These are phyloP conservation scores for Tirmania nivea DNA, from an alignment of 495 filamentous ascomycete genomes.

Conservation along the genomic window DNA sequence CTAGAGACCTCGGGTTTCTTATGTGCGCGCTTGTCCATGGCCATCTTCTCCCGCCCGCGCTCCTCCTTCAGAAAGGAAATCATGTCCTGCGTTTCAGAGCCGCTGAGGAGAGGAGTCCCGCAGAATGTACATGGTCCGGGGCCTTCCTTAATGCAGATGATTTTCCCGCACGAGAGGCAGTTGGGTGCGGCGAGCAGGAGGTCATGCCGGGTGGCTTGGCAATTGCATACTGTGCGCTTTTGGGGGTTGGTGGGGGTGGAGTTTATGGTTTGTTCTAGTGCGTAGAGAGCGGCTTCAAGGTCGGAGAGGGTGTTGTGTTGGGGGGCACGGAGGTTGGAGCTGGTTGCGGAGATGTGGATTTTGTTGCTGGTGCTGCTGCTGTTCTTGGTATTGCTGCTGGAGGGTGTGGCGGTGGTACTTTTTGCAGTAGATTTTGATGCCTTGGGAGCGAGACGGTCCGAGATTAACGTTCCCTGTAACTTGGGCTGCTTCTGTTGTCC, in stretches of 20 bases:
- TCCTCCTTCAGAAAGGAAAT: conserved; percentile 70
- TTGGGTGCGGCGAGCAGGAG: conserved; percentile 74
- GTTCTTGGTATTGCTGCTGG: no score
- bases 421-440: conserved; percentile 22
- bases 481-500: conserved; percentile 38
- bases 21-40: conserved; percentile 46
- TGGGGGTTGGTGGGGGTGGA: conserved; percentile 37
- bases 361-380: conserved; percentile 19
- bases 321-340: conserved; percentile 46
- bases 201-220: conserved; percentile 66
- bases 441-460: conserved; percentile 32
- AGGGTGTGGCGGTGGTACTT: no score
- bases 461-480: conserved; percentile 53
- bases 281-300: conserved; percentile 75
- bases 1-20: conserved; percentile 39
- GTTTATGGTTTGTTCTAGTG: conserved; percentile 75
- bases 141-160: conserved; percentile 89
- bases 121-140: conserved; percentile 92
- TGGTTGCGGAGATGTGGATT: conserved; percentile 45
- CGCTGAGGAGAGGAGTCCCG: conserved; percentile 43
- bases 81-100: conserved; percentile 58
- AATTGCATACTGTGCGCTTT: conserved; percentile 43
- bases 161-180: conserved; percentile 80
- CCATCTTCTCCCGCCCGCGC: conserved; percentile 65
- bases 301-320: conserved; percentile 50